These are phyloP conservation scores for Micromonas pusilla DNA, from an alignment of 139 green algal species.

Conservation along the genomic window DNA sequence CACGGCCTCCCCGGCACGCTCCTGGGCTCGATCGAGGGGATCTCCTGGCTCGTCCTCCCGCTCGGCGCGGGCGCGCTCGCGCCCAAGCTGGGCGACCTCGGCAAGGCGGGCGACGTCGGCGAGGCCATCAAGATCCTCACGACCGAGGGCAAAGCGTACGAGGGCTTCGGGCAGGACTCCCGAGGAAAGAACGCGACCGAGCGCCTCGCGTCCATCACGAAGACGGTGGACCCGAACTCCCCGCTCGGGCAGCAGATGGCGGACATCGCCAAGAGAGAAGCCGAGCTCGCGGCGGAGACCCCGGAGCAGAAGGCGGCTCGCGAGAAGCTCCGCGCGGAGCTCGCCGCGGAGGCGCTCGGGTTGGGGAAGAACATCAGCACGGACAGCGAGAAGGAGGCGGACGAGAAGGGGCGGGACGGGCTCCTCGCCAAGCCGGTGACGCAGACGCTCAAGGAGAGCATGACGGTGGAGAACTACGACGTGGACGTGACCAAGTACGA, in stretches of 20 bases:
- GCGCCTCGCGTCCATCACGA: neutral
- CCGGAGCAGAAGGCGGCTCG: slow-evolving; percentile 14
- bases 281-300: slow-evolving; percentile 1
- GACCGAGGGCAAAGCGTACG: slow-evolving; percentile 2
- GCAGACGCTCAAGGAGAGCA: slow-evolving; percentile 25
- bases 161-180: slow-evolving; percentile 18
- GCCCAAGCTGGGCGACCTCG: slow-evolving; percentile 1
- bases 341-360: slow-evolving; percentile 25
- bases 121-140: slow-evolving; percentile 11
- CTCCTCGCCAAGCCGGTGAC: slow-evolving; percentile 18
- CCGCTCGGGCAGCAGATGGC: slow-evolving; percentile 25
- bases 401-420: slow-evolving; percentile 8
- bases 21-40: slow-evolving; percentile 29
- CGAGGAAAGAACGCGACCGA: slow-evolving; percentile 26
- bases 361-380: slow-evolving; percentile 11
- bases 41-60: slow-evolving; percentile 29
- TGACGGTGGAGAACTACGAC: slow-evolving; percentile 33
- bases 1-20: slow-evolving; percentile 29
- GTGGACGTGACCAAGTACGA: slow-evolving; percentile 26
- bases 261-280: slow-evolving; percentile 12
- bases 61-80: slow-evolving; percentile 25
- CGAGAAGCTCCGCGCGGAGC: slow-evolving; percentile 13
- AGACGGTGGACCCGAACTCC: slow-evolving; percentile 25
- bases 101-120: neutral
- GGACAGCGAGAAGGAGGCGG: slow-evolving; percentile 3